Evolutionary conservation across 2,329 filamentous ascomycete species (phyloP).

Genomic region (Venturia pyrina): DNA sequence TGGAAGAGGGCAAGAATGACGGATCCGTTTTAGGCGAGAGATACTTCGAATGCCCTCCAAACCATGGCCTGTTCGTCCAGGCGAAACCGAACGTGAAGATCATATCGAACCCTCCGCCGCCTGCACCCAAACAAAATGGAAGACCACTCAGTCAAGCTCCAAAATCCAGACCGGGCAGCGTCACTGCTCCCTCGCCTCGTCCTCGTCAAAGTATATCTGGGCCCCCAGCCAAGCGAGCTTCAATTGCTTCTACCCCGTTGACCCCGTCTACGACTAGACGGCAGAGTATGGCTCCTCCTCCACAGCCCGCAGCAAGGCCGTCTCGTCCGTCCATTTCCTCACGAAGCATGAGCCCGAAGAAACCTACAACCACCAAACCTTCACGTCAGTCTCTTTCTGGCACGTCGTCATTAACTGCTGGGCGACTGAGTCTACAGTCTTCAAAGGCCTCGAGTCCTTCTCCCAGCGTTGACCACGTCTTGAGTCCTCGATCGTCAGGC

Average conservation of each 20-base stretch:
- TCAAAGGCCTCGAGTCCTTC: neutral
- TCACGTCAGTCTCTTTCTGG: conserved; percentile 1
- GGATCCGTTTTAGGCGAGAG: conserved; percentile 77
- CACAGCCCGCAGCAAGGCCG: conserved; percentile 20
- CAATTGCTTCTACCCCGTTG: neutral
- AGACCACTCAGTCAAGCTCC: conserved; percentile 16
- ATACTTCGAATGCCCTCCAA: conserved; percentile 70
- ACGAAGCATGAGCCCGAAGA: conserved; percentile 11
- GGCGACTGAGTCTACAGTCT: neutral
- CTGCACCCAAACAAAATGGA: conserved; percentile 12
- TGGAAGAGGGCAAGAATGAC: conserved; percentile 82
- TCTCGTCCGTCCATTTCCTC: conserved; percentile 29
- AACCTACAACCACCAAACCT: conserved; percentile 7
- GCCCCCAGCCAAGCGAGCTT: conserved; percentile 3
- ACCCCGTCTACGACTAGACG: neutral
- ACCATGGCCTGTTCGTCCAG: conserved; percentile 78
- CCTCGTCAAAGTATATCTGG: conserved; percentile 4
- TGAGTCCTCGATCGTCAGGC: conserved; percentile 10
- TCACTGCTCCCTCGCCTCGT: conserved; percentile 2
- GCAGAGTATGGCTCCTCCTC: conserved; percentile 7
- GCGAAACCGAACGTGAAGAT: conserved; percentile 55
- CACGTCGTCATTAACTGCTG: neutral
- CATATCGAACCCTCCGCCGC: conserved; percentile 33
- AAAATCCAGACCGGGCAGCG: conserved; percentile 7
- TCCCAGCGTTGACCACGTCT: conserved; percentile 8